Evolutionary conservation across 495 filamentous ascomycete genomes (phyloP).

Genomic region (Neurospora tetrasperma): DNA sequence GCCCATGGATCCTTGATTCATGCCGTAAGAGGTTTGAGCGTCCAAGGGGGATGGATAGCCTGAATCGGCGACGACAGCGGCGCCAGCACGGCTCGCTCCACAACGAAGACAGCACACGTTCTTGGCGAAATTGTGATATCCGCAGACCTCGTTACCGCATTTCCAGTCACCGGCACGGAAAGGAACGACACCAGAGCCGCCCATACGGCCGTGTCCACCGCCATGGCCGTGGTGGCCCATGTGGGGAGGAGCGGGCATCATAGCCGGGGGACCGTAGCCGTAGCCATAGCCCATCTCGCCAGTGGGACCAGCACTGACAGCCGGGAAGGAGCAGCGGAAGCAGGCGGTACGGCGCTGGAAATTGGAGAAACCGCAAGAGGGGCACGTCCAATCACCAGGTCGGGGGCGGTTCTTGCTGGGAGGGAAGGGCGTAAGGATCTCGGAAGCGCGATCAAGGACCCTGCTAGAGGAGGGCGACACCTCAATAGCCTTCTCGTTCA

Average conservation of each 20-base stretch:
- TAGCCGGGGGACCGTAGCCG: slow-evolving; percentile 62
- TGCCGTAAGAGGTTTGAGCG: slow-evolving; percentile 64
- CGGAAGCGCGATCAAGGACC: slow-evolving; percentile 87
- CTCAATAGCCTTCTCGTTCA: slow-evolving; percentile 98
- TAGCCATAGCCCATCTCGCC: slow-evolving; percentile 64
- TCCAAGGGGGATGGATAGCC: slow-evolving; percentile 90
- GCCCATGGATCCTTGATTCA: slow-evolving; percentile 68
- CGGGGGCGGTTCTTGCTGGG: slow-evolving; percentile 96
- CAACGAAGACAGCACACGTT: slow-evolving; percentile 96
- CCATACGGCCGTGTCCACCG: slow-evolving; percentile 60
- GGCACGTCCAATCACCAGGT: slow-evolving; percentile 97
- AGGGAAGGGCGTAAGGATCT: slow-evolving; percentile 92
- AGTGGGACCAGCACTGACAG: slow-evolving; percentile 65
- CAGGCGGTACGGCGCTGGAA: slow-evolving; percentile 97
- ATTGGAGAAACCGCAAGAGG: slow-evolving; percentile 84
- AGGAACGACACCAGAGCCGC: slow-evolving; percentile 78
- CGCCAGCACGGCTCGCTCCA: slow-evolving; percentile 85
- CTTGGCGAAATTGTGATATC: slow-evolving; percentile 98
- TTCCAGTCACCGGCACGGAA: slow-evolving; percentile 99
- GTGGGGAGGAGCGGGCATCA: slow-evolving; percentile 72
- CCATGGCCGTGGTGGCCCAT: slow-evolving; percentile 70
- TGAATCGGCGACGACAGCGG: slow-evolving; percentile 87
- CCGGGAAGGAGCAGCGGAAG: slow-evolving; percentile 97
- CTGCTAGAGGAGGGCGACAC: slow-evolving; percentile 93
- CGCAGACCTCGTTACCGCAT: slow-evolving; percentile 94